Conservation (phyloP, 345 rosid species). For the Erodium maritimum region DNA sequence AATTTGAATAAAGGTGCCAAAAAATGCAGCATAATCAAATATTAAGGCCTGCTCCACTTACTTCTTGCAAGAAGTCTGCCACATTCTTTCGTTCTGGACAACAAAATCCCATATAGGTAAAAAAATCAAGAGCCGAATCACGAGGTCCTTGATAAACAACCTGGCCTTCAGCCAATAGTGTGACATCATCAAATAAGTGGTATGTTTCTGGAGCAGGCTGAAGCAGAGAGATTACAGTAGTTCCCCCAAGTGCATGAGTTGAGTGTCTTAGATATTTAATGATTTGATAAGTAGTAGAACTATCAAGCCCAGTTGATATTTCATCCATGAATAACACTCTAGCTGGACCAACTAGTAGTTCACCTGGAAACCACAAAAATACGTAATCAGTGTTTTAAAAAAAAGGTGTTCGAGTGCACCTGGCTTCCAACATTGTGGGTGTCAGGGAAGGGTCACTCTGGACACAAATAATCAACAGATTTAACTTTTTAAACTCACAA, state of each 20-base stretch:
- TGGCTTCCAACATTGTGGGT: too few relatives aligned
- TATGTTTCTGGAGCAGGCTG: constrained; percentile 97
- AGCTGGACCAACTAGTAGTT: constrained; percentile 89
- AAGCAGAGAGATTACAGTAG: constrained; percentile 75
- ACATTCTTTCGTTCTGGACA: constrained; percentile 95
- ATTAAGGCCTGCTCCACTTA: constrained; percentile 22
- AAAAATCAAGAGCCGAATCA: constrained; percentile 58
- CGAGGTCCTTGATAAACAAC: constrained; percentile 91
- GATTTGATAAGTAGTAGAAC: constrained; percentile 88
- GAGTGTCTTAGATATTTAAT: constrained; percentile 82
- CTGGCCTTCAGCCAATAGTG: constrained; percentile 89
- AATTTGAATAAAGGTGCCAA: constrained; percentile 6
- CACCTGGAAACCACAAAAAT: constrained; percentile 43
- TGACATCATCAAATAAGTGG: constrained; percentile 79
- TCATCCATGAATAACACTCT: constrained; percentile 98
- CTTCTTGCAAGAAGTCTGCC: constrained; percentile 98
- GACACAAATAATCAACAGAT: constrained; percentile 3
- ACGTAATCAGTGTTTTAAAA: constrained; percentile 9
- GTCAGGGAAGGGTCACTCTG: too few relatives aligned
- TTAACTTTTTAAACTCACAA: constrained; percentile 7
- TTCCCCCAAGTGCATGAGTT: constrained; percentile 69
- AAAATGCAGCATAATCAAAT: constrained; percentile 6
- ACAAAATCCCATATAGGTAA: constrained; percentile 62
- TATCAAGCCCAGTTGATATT: constrained; percentile 93
- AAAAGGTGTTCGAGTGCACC: too few relatives aligned